These are phyloP conservation scores for Coemansia sp. DNA, from an alignment of 192 early-diverging fungal species.

Conservation along the genomic window DNA sequence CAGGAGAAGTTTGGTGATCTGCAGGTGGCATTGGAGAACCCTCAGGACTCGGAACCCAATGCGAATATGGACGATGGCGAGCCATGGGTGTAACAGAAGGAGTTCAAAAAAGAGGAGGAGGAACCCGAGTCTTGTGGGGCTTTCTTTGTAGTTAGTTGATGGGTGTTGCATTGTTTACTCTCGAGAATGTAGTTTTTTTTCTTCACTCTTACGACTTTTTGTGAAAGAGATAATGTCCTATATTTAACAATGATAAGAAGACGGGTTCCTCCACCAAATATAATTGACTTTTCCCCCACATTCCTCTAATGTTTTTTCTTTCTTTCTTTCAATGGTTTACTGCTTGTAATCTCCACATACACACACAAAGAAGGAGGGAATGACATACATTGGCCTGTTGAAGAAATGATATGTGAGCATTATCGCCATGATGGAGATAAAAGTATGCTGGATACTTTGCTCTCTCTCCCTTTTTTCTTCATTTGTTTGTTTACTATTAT, in stretches of 20 bases:
- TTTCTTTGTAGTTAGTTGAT: background rate
- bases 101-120: background rate
- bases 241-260: background rate
- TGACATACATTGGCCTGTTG: too few relatives aligned
- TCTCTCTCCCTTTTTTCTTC: background rate
- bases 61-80: conserved; percentile 48
- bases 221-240: background rate
- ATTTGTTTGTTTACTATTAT: background rate
- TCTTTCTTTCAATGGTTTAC: conserved; percentile 1
- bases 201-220: background rate
- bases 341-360: conserved; percentile 3
- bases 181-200: background rate
- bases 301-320: background rate
- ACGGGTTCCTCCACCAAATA: background rate
- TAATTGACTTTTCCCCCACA: background rate
- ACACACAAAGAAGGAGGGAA: too few relatives aligned
- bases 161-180: too few relatives aligned
- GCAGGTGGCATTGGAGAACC: conserved; percentile 63
- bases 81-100: conserved; percentile 34
- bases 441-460: background rate
- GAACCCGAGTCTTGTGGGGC: background rate
- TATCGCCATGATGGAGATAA: background rate
- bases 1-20: conserved; percentile 73
- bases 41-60: conserved; percentile 38
- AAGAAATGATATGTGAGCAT: too few relatives aligned